phyloP scores from a whole-genome alignment of 331 rosid species.

The Acacia concinna region DNA sequence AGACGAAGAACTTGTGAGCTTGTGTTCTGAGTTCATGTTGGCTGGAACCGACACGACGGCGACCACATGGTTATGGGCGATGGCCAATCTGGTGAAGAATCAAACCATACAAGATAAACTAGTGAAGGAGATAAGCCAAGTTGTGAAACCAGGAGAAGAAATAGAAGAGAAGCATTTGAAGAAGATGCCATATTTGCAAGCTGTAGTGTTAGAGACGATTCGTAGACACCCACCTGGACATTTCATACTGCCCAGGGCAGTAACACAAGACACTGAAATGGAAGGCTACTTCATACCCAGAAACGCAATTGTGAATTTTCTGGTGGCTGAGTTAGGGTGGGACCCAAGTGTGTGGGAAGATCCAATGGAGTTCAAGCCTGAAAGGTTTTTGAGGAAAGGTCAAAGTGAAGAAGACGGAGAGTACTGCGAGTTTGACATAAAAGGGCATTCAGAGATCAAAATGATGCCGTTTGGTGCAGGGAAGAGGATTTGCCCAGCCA shows the following conservation, averaged over 20 bases:
- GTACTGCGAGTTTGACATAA: conserved; percentile 35
- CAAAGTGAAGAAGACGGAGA: not conserved
- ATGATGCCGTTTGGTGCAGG: conserved; percentile 65
- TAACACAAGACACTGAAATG: conserved; percentile 36
- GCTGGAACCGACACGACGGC: conserved; percentile 51
- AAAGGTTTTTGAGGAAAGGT: conserved; percentile 34
- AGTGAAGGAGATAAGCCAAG: conserved; percentile 37
- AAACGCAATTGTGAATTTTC: conserved; percentile 45
- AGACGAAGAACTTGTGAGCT: conserved; percentile 47
- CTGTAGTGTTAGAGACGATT: conserved; percentile 44
- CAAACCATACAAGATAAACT: conserved; percentile 43
- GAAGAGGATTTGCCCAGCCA: conserved; percentile 52
- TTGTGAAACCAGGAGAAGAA: conserved; percentile 38
- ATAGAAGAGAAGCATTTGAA: conserved; percentile 44
- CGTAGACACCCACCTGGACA: conserved; percentile 51
- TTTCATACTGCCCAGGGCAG: conserved; percentile 50
- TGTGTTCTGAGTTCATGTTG: conserved; percentile 43
- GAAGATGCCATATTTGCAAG: conserved; percentile 50
- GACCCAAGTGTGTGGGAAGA: conserved; percentile 51
- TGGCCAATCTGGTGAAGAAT: conserved; percentile 48
- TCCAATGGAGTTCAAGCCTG: conserved; percentile 57
- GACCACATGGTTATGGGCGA: conserved; percentile 41
- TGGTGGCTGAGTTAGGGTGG: conserved; percentile 53
- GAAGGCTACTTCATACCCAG: conserved; percentile 48
- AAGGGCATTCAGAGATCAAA: conserved; percentile 42